Base-by-base conservation (phyloP, 495 filamentous ascomycete genomes). In the Lasiosphaeria hispida region DNA sequence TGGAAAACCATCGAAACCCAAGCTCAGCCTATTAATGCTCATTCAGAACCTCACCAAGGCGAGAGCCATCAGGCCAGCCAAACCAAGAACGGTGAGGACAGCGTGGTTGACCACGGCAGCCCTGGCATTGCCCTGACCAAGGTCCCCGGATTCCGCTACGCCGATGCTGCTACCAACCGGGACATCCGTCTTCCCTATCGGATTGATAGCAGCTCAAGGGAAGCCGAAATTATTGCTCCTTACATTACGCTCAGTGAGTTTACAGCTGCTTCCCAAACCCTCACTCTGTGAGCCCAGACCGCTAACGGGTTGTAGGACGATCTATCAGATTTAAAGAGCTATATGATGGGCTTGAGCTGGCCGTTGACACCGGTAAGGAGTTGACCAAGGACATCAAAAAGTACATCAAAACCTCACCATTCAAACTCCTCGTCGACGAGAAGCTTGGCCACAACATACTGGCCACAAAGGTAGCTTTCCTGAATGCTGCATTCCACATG, bases 11-110 rank as follows among this genome's bases (percentile, higher is more conserved):
- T 18, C 14, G 15, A 35, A 52, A 17, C 15, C 48, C 4, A 37
- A 47, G 63, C 55, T 44, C 59, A 57, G 42, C 48, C 49, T 33
- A 50, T 65, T 65, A 62, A 65, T 62, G 35, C 56, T 45, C 53
- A 45, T n/a, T 41, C 63, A 65, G 63, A 43, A 41, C 53, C 17
- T 30, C 23, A 13, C 45, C 33, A 36, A 10, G 18, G 15, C 37
- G 52, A 53, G 15, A 30, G 50, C 18, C 7, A 19, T n/a, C 40
- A 53, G 40, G 18, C 23, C 5, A 30, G 23, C 23, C 23, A 30
- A 30, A 30, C 23, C 23, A 5, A 54, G 38, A 49, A 49, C 44
- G 30, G 4, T 13, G 23, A 37, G 4, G 36, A 19, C 10, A 48
- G 42, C 53, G 11, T 1, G 14, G 41, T 7, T 23, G 5, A 15